These are phyloP conservation scores for Bipolaris oryzae DNA, from an alignment of 2,329 filamentous ascomycete species.

Conservation along the genomic window DNA sequence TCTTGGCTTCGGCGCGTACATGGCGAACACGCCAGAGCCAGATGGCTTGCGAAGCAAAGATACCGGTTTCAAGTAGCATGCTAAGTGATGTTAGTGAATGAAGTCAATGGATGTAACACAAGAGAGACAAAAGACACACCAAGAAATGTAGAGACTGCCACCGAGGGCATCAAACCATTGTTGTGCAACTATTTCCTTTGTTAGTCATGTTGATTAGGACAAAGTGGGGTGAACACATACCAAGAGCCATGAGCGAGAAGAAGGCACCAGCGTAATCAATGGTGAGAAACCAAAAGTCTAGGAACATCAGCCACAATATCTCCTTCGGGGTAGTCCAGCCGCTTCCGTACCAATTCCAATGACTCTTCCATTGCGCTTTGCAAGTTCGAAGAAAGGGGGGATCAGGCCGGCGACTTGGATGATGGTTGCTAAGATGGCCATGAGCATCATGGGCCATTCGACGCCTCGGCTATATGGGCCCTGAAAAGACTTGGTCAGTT, in stretches of 20 bases:
- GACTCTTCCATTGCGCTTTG: slow-evolving; percentile 65
- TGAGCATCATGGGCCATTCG: slow-evolving; percentile 59
- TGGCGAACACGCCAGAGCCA: slow-evolving; percentile 64
- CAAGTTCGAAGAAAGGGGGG: slow-evolving; percentile 66
- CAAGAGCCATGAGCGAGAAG: slow-evolving; percentile 67
- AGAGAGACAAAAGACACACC: slow-evolving; percentile 51
- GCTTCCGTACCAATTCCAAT: slow-evolving; percentile 64
- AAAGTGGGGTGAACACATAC: slow-evolving; percentile 45
- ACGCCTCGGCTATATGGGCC: slow-evolving; percentile 62
- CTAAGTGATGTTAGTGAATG: slow-evolving; percentile 40
- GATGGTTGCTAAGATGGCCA: slow-evolving; percentile 64
- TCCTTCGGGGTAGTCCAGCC: background rate
- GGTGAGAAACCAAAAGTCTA: slow-evolving; percentile 62
- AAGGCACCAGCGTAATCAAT: slow-evolving; percentile 67
- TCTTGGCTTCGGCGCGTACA: slow-evolving; percentile 59
- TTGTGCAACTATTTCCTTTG: slow-evolving; percentile 58
- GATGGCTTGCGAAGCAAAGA: slow-evolving; percentile 64
- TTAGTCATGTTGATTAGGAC: slow-evolving; percentile 1
- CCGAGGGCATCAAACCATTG: slow-evolving; percentile 66
- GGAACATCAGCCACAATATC: slow-evolving; percentile 9
- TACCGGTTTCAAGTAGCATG: slow-evolving; percentile 63
- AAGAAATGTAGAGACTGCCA: slow-evolving; percentile 65
- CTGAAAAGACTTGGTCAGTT: slow-evolving; percentile 34
- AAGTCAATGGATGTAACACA: background rate
- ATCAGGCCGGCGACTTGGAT: slow-evolving; percentile 63